These are phyloP conservation scores for Delitschia confertaspora DNA, from an alignment of 495 filamentous ascomycete species.

Conservation along the genomic window DNA sequence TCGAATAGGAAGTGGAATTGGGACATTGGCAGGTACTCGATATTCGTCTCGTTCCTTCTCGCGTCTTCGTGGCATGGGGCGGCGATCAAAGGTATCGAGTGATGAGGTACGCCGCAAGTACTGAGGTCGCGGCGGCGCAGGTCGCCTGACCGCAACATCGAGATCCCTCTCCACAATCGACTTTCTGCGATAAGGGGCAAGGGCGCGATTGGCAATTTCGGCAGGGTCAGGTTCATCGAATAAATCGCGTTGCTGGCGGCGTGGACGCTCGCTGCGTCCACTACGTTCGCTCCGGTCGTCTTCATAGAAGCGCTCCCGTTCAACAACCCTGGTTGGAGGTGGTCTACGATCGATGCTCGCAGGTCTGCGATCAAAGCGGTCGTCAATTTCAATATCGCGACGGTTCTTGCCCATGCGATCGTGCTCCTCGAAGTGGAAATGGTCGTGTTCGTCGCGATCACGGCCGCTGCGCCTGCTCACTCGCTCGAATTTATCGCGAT, in stretches of 20 bases:
- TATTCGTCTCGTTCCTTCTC: constrained; percentile 42
- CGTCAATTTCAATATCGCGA: constrained; percentile 32
- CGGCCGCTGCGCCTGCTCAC: constrained; percentile 14
- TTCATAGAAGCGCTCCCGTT: constrained; percentile 44
- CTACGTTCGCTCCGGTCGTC: constrained; percentile 47
- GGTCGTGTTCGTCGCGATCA: constrained; percentile 25
- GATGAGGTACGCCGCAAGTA: constrained; percentile 58
- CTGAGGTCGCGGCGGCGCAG: constrained; percentile 48
- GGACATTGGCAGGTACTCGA: constrained; percentile 43
- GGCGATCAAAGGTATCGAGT: constrained; percentile 64
- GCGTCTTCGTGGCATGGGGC: constrained; percentile 43
- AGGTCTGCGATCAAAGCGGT: constrained; percentile 29
- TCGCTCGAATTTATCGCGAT: constrained; percentile 35
- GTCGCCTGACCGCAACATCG: constrained; percentile 38
- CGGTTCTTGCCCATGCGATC: constrained; percentile 28
- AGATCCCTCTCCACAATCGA: constrained; percentile 37
- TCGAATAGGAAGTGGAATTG: constrained; percentile 46
- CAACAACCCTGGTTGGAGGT: constrained; percentile 38
- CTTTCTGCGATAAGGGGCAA: constrained; percentile 34
- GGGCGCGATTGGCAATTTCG: constrained; percentile 33
- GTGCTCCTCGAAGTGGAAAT: constrained; percentile 32
- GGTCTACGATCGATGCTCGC: constrained; percentile 25
- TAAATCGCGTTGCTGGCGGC: constrained; percentile 35
- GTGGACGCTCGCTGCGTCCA: constrained; percentile 42
- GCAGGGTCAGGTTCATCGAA: constrained; percentile 31